Evolutionary conservation across 345 rosid genomes (phyloP), one percentile per base, ranked within the genome.

Genomic region (Syzygium oleosum): DNA sequence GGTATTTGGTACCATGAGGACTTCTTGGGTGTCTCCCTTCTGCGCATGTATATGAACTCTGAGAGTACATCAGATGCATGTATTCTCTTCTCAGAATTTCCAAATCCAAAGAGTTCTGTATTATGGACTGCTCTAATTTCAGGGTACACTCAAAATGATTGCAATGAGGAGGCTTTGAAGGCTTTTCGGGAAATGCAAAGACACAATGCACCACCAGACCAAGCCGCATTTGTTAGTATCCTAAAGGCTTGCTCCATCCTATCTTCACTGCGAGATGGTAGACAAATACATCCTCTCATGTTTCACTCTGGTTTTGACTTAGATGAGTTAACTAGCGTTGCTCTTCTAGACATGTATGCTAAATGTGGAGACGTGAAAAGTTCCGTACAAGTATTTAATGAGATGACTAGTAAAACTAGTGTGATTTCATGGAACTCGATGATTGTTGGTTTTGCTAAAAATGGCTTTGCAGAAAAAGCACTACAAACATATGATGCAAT

Each of bases 291-390:
- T 91, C 91, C 97, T 83, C 91, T 95, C 63, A 91, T 93, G 90
- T 92, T 95, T 87, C 98, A 90, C 87, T 91, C 93, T 89, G 98
- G 98, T 55, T 92, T 90, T 91, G 92, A 91, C 87, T 90, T 86
- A 55, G 99, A 97, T 88, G 99, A 97, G 92, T 88, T 94, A 88
- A 94, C 95, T 19, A 86, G 95, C 86, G 93, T 97, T 89, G 91
- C 99, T 86, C 93, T 97, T 77, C 89, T 97, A 73, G 99, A 96
- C 93, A 97, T 97, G 99, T 96, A 97, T 91, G 97, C 99, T 88
- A 97, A 97, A 93, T 97, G 99, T 54, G 99, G 99, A 87, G 97
- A 95, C 85, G 92, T 95, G 88, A 89, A 88, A 89, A 93, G 96
- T 88, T 94, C 98, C 78, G 88, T 88, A 51, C 95, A 92, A 88